These are phyloP conservation scores for Linderniella brevidens DNA, from an alignment of 257 asterid species.

Conservation along the genomic window DNA sequence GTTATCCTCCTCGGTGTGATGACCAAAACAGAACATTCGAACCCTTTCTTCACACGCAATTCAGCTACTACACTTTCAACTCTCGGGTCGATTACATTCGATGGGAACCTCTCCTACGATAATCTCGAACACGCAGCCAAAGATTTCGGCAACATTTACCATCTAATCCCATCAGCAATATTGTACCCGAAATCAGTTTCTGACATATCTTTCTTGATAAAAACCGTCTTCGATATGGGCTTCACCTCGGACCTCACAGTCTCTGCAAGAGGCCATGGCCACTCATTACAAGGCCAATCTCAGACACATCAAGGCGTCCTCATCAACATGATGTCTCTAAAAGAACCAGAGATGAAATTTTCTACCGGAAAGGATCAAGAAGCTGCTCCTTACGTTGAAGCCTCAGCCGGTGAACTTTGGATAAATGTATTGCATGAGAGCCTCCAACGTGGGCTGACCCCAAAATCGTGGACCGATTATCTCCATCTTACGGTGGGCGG, in stretches of 20 bases:
- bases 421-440: conserved; percentile 57
- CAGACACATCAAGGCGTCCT: conserved; percentile 53
- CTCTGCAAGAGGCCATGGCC: conserved; percentile 73
- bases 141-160: conserved; percentile 60
- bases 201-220: conserved; percentile 35
- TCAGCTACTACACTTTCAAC: not conserved
- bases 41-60: not conserved
- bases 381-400: conserved; percentile 40
- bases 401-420: conserved; percentile 78
- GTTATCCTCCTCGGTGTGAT: not conserved
- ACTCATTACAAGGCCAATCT: conserved; percentile 69
- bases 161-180: conserved; percentile 41
- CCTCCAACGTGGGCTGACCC: conserved; percentile 54
- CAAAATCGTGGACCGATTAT: conserved; percentile 92
- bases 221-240: conserved; percentile 27
- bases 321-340: conserved; percentile 46
- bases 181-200: conserved; percentile 49
- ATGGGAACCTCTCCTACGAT: conserved; percentile 41
- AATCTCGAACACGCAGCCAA: conserved; percentile 30
- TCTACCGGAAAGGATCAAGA: conserved; percentile 15
- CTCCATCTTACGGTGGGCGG: conserved; percentile 93
- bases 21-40: not conserved
- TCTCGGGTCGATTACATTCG: conserved; percentile 16
- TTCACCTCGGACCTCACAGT: conserved; percentile 26
- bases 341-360: conserved; percentile 20